Evolutionary conservation across 441 rosid species (phyloP).

Genomic region (Adansonia rubrostipa): DNA sequence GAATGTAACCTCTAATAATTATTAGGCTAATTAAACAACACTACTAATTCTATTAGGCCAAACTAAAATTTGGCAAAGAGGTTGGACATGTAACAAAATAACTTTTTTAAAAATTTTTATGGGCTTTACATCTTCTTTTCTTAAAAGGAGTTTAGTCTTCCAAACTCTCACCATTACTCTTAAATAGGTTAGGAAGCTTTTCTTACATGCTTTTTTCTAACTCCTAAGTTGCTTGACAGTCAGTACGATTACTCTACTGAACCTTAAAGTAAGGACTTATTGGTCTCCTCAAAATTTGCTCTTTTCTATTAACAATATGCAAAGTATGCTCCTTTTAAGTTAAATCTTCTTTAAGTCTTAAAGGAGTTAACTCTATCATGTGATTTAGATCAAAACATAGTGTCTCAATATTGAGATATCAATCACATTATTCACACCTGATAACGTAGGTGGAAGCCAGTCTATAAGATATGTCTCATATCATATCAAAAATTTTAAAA

Average conservation of each 20-base stretch:
- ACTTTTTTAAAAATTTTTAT: no score
- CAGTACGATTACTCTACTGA: background rate
- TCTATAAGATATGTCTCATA: background rate
- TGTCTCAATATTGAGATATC: no score
- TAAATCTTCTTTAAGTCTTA: background rate
- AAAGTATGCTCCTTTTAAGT: no score
- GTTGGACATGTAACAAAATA: no score
- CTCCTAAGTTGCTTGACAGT: background rate
- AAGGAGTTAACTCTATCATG: background rate
- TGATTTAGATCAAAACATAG: background rate
- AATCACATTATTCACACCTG: background rate
- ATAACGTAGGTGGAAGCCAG: background rate
- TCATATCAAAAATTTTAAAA: background rate
- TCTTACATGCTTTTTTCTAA: background rate
- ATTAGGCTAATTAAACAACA: no score
- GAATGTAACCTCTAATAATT: no score
- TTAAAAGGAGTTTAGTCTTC: background rate
- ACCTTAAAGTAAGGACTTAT: no score
- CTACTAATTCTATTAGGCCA: no score
- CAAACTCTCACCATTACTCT: background rate
- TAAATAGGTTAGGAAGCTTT: background rate
- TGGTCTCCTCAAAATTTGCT: background rate
- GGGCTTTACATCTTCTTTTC: background rate
- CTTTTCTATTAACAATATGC: no score
- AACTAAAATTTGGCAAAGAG: no score